Evolutionary conservation across 768 basidiomycete species (phyloP), one percentile per base, ranked within the genome.

Genomic region (Boletus pseudopeckii): DNA sequence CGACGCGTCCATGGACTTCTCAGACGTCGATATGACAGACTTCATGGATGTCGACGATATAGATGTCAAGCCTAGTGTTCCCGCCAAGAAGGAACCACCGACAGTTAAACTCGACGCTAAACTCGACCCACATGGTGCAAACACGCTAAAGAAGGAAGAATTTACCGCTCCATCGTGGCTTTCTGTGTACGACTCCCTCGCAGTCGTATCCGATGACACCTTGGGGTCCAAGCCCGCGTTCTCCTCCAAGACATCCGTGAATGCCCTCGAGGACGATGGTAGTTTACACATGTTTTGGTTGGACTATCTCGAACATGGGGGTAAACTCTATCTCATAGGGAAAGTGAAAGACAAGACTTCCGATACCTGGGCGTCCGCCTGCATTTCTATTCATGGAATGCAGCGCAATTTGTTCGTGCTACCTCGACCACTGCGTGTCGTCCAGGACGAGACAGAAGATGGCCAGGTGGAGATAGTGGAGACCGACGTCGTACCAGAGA

Each of bases 201-300:
- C 76, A 1, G 84, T 90, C 24, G 75, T 79, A 13, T 69, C 79
- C 5, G 77, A 83, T 26, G 89, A 90, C 20, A 73, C 77, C 1
- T 70, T 88, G 26, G 88, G 85, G 20, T 66, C 66, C 44, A 61
- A 70, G 24, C 60, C 66, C 7, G 14, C 75, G 74, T 24, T 70
- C 3, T 67, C 74, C 7, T 78, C 46, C 55, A 76, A 45, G 65
- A 64, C 65, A 65, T 71, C 76, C 20, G 59, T 84, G 7, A 79
- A 80, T 39, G 86, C 86, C 0, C 77, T 94, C 2, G 92, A 98
- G 64, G 73, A 81, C 5, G 92, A 97, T 58, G 93, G 92, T 2
- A 88, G 85, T 4, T 73, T 98, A 14, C 81, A 81, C 26, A 94
- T 99, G 77, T 99, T 87, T 76, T 99, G 97, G 97, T 76, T 98